Conservation (phyloP, 257 asterid genomes). For the Solanum pinnatisectum region DNA sequence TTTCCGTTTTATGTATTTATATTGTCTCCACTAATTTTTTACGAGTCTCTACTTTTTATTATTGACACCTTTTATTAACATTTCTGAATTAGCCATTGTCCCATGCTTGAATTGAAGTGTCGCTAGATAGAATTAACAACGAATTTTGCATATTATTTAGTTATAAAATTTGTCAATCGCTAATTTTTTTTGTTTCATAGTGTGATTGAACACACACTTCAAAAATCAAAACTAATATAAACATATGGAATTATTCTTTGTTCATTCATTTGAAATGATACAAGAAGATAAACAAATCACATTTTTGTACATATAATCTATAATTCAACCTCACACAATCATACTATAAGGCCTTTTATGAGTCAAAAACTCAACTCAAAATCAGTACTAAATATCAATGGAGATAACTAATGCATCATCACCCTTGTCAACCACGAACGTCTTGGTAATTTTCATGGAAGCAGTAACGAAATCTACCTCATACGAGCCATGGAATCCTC, state of each 20-base stretch:
- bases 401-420: conserved; percentile 46
- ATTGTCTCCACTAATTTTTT: neutral
- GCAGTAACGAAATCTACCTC: conserved; percentile 30
- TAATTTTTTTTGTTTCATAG: neutral
- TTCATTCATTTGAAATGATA: neutral
- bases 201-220: neutral
- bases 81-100: neutral
- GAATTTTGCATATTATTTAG: neutral
- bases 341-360: neutral
- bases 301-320: neutral
- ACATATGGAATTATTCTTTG: neutral
- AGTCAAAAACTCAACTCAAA: neutral
- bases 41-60: no score
- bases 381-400: conserved; percentile 13
- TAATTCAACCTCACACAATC: neutral
- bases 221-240: neutral
- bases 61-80: neutral
- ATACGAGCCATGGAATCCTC: conserved; percentile 78
- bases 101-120: neutral
- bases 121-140: neutral
- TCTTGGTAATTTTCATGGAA: conserved; percentile 32
- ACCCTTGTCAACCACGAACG: conserved; percentile 57
- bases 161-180: neutral
- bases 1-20: no score
- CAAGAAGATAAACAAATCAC: neutral